A percentile compares a stretch with the other conserved stretches of the same genome.
These are phyloP conservation scores for Geranium rotundifolium DNA, from an alignment of 345 rosid genomes.

Conservation along the genomic window DNA sequence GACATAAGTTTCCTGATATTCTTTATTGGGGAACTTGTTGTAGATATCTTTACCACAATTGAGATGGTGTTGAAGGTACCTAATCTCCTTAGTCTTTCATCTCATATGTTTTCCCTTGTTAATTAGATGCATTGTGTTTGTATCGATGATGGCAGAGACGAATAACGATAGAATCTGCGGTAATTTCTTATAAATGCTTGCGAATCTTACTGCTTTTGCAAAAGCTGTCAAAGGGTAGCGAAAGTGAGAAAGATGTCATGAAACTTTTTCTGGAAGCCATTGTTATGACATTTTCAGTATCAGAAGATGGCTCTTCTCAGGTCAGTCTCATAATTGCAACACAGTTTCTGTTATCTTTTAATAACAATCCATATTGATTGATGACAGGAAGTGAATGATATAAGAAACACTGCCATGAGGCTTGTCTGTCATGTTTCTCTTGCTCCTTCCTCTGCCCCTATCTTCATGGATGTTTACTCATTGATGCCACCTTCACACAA, in stretches of 20 bases:
- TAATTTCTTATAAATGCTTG: conserved; percentile 67
- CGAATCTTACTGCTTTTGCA: conserved; percentile 71
- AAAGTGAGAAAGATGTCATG: conserved; percentile 57
- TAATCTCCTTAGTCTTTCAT: conserved; percentile 1
- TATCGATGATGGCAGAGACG: conserved; percentile 43
- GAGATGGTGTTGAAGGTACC: conserved; percentile 50
- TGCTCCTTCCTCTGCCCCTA: conserved; percentile 64
- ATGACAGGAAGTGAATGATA: conserved; percentile 50
- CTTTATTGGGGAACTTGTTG: conserved; percentile 62
- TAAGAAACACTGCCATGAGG: conserved; percentile 56
- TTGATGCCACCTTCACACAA: conserved; percentile 59
- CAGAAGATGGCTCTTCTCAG: conserved; percentile 47
- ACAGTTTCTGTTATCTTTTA: neutral
- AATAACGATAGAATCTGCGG: conserved; percentile 51
- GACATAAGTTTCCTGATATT: conserved; percentile 36
- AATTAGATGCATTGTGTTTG: neutral
- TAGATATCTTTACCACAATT: conserved; percentile 41
- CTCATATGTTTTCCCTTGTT: neutral
- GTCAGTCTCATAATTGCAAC: conserved; percentile 18
- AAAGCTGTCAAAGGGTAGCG: conserved; percentile 43
- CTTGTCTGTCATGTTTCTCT: conserved; percentile 82
- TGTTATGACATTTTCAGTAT: conserved; percentile 53
- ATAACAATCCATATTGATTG: conserved; percentile 8
- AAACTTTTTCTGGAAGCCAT: conserved; percentile 54
- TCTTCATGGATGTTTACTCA: conserved; percentile 70